Evolutionary conservation across 306 rosid species (phyloP).

Genomic region (Castanospermum australe): DNA sequence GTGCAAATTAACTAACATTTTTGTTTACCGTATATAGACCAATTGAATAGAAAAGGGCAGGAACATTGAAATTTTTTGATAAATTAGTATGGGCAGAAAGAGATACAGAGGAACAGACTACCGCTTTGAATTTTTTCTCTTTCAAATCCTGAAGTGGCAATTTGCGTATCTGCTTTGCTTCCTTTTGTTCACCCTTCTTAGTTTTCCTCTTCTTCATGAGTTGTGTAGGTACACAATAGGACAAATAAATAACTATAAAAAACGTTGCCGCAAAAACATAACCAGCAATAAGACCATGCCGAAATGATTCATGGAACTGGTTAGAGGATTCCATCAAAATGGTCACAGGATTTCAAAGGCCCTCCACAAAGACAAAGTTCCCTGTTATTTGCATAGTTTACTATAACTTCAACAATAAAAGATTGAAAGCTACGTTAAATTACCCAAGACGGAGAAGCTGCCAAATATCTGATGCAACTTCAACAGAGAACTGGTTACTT

Average conservation of each 20-base stretch:
- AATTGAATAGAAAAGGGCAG: neutral
- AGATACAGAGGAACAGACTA: neutral
- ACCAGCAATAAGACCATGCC: constrained; percentile 18
- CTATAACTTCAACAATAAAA: neutral
- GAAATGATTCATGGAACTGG: constrained; percentile 5
- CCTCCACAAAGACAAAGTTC: neutral
- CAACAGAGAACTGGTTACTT: neutral
- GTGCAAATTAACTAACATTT: neutral
- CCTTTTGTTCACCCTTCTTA: neutral
- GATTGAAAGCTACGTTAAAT: neutral
- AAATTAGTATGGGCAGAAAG: neutral
- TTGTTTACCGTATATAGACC: neutral
- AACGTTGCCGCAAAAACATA: constrained; percentile 16
- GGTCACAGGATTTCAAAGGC: neutral
- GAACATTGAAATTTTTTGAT: no score
- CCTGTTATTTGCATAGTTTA: neutral
- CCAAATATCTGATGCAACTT: neutral
- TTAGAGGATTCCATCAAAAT: neutral
- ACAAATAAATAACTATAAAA: neutral
- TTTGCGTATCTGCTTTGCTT: neutral
- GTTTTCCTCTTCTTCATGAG: neutral
- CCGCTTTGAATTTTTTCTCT: neutral
- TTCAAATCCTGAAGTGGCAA: neutral
- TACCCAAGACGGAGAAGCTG: neutral
- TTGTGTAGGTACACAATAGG: neutral